Base-by-base conservation (phyloP, 2,329 filamentous ascomycete genomes). In the Diaporthe velutina region DNA sequence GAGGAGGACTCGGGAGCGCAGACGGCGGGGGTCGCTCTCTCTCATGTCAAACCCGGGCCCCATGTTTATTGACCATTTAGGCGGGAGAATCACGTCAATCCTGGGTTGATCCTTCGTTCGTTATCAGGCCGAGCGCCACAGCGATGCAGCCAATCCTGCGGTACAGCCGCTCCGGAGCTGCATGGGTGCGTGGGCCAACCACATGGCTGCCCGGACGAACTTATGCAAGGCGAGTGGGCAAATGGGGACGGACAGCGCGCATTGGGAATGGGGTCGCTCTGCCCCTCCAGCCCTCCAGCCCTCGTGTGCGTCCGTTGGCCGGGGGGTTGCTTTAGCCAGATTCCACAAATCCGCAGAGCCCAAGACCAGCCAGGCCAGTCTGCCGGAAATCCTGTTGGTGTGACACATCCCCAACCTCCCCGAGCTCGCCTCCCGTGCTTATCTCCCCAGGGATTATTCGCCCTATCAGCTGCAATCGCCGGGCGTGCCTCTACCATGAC, bases 51-150 rank as follows among this genome's bases (percentile, higher is more conserved):
- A 2, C 54, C 42, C 45, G 28, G 45, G 38, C 38, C 58, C 57
- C 45, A 61, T 61, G 48, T 72, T 71, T 52, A 58, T 61, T 42
- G 57, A 61, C 58, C 55, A 52, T 64, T 72, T 64, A 72, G 70
- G 57, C 57, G 58, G 70, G 70, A 72, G 70, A 54, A 35, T 58
- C 70, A 72, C 42, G 70, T 54, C 42, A 72, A 72, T 72, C 45
- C 70, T 40, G 19, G 70, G 70, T 28, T 52, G 57, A 72, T 72
- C 70, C 57, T 64, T 72, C 70, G 70, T 52, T 52, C 42, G 70
- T 72, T 72, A 72, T 72, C 70, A 64, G 45, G 64, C 64, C 58
- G 70, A 28, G 60, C 57, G 57, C 70, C 57, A 64, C 57, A 64
- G 40, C 19, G 35, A 33, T 60, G 70, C 70, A 72, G 70, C 70